Evolutionary conservation across 306 rosid species (phyloP), one percentile per base, ranked within the genome.

Genomic region (Astragalus membranaceus): DNA sequence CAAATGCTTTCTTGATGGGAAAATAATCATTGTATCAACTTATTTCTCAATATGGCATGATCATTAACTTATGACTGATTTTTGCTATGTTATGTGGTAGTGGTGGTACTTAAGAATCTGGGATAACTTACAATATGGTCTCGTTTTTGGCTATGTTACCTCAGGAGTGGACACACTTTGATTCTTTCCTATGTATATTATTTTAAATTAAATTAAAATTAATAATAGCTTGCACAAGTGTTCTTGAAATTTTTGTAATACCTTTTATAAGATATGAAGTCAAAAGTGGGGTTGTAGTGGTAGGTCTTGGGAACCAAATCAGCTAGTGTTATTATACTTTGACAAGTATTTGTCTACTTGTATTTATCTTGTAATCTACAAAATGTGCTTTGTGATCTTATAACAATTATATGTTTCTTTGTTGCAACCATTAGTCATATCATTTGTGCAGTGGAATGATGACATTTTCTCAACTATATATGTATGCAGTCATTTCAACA

Each of bases 401-500:
- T 41, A 51, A 47, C 2, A 47, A 58, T 36, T 26, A 14, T 67
- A 46, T 43, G 15, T 48, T 44, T 50, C 49, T 8, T 42, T 66
- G 52, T 50, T 49, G 48, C 12, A 65, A 73, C 61, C 75, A 64
- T 30, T 58, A 11, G 39, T n/a, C 69, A 7, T n/a, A 33, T 37
- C 29, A 69, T 75, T 57, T 65, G 37, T 64, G 41, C 62, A 53
- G 52, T 43, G 48, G 37, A 70, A 55, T 69, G 8, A 47, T 74
- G 69, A 62, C 50, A 42, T 49, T 9, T 67, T 53, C 37, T 74
- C 55, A 65, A 77, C 73, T 67, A 6, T 39, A 9, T 72, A 60
- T 70, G 65, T 51, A 47, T 85, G 80, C 86, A 90, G 98, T 83
- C 91, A 63, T 69, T 88, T 68, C 98, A 87, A 63, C 96, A 88